phyloP scores from a whole-genome alignment of 352 stramenopile genomes.

The Phytophthora cryptogea region DNA sequence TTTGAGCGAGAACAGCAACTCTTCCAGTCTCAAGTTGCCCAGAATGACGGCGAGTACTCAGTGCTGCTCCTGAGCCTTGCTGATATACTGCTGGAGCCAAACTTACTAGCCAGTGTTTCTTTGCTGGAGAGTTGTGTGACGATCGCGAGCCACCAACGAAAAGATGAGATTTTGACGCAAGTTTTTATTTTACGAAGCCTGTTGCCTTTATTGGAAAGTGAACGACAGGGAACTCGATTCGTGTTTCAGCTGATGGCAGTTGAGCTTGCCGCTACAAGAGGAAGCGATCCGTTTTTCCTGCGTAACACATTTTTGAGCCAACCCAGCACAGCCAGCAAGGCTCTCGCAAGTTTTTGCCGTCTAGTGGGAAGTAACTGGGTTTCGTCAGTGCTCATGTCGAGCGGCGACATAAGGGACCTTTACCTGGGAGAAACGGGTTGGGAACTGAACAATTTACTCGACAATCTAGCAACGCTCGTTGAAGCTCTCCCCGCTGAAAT shows the following conservation, averaged over 20 bases:
- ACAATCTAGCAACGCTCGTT: constrained; percentile 32
- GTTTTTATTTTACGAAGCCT: constrained; percentile 46
- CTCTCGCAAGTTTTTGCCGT: constrained; percentile 41
- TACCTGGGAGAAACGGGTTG: constrained; percentile 1
- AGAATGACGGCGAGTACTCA: constrained; percentile 81
- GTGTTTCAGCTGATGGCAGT: constrained; percentile 49
- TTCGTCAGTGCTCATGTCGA: constrained; percentile 6
- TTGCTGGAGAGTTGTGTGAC: constrained; percentile 31
- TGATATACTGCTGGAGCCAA: constrained; percentile 51
- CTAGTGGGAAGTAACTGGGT: constrained; percentile 44
- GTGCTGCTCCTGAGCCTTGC: constrained; percentile 52
- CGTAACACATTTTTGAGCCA: constrained; percentile 31
- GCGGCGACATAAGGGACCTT: not conserved
- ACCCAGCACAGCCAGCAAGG: constrained; percentile 41
- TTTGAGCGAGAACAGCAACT: constrained; percentile 44
- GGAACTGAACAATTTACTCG: constrained; percentile 31
- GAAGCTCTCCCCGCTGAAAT: constrained; percentile 47
- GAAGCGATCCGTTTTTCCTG: constrained; percentile 8
- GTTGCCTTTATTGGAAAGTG: constrained; percentile 52
- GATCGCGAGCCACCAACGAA: not conserved
- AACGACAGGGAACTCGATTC: constrained; percentile 50
- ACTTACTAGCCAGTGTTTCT: constrained; percentile 36
- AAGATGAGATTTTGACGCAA: constrained; percentile 16
- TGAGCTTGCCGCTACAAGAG: constrained; percentile 14
- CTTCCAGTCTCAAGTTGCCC: constrained; percentile 56